These are phyloP conservation scores for Neurospora tetraspora DNA, from an alignment of 495 filamentous ascomycete genomes.

Conservation along the genomic window DNA sequence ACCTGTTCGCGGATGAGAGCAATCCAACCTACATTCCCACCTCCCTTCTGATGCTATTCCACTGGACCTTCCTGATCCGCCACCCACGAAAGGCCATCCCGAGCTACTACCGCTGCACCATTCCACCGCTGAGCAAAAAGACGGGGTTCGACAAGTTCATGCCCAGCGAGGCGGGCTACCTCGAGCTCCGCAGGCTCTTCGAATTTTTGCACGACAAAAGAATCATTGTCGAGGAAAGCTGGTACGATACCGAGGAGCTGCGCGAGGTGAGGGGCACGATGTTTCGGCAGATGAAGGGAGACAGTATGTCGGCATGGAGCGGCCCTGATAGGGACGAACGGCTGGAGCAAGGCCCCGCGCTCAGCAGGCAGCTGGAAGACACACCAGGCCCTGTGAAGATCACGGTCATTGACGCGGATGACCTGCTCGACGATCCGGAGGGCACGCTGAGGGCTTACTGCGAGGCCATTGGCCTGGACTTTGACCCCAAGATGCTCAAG, in stretches of 20 bases:
- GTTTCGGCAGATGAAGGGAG: too few relatives aligned
- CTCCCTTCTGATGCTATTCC: conserved; percentile 59
- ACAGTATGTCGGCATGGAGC: too few relatives aligned
- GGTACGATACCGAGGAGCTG: not conserved
- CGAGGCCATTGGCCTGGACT: conserved; percentile 63
- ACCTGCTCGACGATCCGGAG: conserved; percentile 74
- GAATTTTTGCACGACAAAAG: conserved; percentile 60
- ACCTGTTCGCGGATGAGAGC: conserved; percentile 46
- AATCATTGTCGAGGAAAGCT: conserved; percentile 43
- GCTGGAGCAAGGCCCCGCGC: not conserved
- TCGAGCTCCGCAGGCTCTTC: conserved; percentile 74
- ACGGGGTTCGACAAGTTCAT: conserved; percentile 85
- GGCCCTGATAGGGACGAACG: too few relatives aligned
- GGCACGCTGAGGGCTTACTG: conserved; percentile 69
- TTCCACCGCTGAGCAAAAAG: conserved; percentile 67
- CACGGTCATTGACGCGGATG: conserved; percentile 90
- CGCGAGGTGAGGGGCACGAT: not conserved
- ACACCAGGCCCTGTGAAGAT: conserved; percentile 34
- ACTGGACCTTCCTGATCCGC: conserved; percentile 96
- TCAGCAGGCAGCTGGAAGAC: not conserved
- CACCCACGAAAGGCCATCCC: conserved; percentile 82
- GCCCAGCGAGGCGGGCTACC: conserved; percentile 80
- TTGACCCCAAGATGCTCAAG: conserved; percentile 58
- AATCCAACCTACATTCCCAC: conserved; percentile 82
- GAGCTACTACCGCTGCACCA: conserved; percentile 90